These are phyloP conservation scores for Hypoxylon fragiforme DNA, from an alignment of 495 filamentous ascomycete genomes.

Conservation along the genomic window DNA sequence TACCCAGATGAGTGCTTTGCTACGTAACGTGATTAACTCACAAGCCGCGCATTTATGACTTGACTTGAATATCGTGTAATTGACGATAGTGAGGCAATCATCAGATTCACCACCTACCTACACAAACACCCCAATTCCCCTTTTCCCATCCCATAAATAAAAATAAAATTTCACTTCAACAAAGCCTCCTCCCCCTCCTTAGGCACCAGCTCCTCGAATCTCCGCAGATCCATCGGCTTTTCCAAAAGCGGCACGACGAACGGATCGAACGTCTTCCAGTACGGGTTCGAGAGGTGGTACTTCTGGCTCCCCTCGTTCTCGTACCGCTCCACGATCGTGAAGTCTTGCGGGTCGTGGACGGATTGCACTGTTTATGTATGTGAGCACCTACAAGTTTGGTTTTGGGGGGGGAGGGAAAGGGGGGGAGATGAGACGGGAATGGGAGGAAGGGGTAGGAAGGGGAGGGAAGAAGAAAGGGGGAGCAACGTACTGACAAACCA, in stretches of 20 bases:
- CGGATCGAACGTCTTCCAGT: conserved; percentile 72
- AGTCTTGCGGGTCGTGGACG: conserved; percentile 62
- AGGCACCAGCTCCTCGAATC: conserved; percentile 62
- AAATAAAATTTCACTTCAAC: conserved; percentile 28
- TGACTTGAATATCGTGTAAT: too few species aligned
- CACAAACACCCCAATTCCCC: neutral
- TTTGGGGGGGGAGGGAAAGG: neutral
- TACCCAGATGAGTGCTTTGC: too few species aligned
- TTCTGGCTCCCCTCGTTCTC: conserved; percentile 60
- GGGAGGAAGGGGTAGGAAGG: neutral
- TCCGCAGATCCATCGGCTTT: conserved; percentile 64
- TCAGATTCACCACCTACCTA: too few species aligned
- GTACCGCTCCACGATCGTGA: conserved; percentile 73
- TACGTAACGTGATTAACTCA: too few species aligned
- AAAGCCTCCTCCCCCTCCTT: conserved; percentile 45
- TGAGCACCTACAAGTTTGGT: neutral
- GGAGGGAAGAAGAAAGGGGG: neutral
- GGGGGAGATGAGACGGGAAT: neutral
- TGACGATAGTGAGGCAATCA: too few species aligned
- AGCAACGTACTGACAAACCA: conserved; percentile 57
- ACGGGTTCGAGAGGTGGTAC: conserved; percentile 67
- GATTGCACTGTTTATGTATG: conserved; percentile 53
- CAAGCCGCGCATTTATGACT: too few species aligned
- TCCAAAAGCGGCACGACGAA: conserved; percentile 67
- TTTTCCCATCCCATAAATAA: neutral